Conservation (phyloP, 2,329 filamentous ascomycete genomes). For the Tolypocladium paradoxum region DNA sequence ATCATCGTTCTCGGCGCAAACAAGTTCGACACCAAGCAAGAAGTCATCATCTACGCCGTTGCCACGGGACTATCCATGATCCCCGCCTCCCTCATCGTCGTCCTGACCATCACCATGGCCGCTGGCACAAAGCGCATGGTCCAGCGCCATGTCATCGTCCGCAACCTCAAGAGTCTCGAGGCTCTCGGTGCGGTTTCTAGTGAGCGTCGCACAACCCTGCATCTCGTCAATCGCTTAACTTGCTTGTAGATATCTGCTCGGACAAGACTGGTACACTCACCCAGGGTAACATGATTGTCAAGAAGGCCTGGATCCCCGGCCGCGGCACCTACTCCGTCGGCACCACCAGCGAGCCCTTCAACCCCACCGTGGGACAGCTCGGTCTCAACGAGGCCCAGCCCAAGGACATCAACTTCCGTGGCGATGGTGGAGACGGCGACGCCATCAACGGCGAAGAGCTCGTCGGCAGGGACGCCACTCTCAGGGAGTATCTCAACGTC, state of each 20-base stretch:
- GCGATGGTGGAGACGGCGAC: constrained; percentile 15
- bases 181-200: constrained; percentile 43
- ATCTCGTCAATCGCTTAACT: constrained; percentile 10
- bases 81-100: constrained; percentile 35
- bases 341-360: constrained; percentile 42
- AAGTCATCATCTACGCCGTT: constrained; percentile 33
- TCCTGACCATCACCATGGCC: constrained; percentile 50
- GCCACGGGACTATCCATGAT: constrained; percentile 39
- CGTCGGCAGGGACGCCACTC: constrained; percentile 31
- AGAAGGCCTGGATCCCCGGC: constrained; percentile 40
- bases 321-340: constrained; percentile 35
- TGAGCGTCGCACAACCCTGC: constrained; percentile 11
- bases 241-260: constrained; percentile 36
- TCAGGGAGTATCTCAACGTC: constrained; percentile 49
- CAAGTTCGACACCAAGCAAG: constrained; percentile 24
- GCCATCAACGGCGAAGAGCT: constrained; percentile 16
- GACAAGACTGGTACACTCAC: constrained; percentile 48
- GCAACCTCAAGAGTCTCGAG: constrained; percentile 39
- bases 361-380: constrained; percentile 41
- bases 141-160: constrained; percentile 39
- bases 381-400: constrained; percentile 25
- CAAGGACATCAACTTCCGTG: constrained; percentile 21
- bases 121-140: constrained; percentile 45
- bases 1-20: constrained; percentile 34
- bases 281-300: constrained; percentile 42